Conservation (phyloP, 2,329 filamentous ascomycete genomes). For the Scytalidium lignicola region DNA sequence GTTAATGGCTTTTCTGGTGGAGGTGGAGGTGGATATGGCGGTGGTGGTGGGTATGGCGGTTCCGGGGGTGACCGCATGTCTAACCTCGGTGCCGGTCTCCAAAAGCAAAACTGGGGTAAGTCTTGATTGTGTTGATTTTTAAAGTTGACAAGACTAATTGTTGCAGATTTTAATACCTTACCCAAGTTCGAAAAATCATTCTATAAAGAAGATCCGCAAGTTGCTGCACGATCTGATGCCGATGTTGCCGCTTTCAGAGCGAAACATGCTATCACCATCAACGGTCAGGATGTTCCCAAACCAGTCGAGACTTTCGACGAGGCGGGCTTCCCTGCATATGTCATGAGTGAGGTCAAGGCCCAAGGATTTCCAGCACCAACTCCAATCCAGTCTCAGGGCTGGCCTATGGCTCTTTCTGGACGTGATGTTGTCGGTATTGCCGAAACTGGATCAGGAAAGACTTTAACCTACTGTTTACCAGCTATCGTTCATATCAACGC, state of each 20-base stretch:
- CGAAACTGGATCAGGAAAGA: conserved; percentile 99
- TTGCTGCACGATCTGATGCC: conserved; percentile 64
- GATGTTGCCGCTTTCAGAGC: conserved; percentile 88
- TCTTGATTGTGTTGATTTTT: conserved; percentile 3
- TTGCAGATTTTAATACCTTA: conserved; percentile 64
- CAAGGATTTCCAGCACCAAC: conserved; percentile 93
- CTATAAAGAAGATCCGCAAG: conserved; percentile 90
- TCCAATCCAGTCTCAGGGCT: conserved; percentile 95
- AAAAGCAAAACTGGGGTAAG: conserved; percentile 85
- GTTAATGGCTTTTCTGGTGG: conserved; percentile 17
- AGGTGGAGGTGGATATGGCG: conserved; percentile 25
- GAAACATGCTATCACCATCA: conserved; percentile 77
- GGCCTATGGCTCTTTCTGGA: conserved; percentile 98
- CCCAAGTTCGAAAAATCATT: conserved; percentile 99
- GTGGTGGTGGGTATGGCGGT: conserved; percentile 43
- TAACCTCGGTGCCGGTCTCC: conserved; percentile 79
- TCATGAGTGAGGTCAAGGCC: conserved; percentile 97
- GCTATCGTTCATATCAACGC: conserved; percentile 99
- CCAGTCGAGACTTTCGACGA: conserved; percentile 97
- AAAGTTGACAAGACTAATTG: conserved; percentile 7
- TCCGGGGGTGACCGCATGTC: conserved; percentile 91
- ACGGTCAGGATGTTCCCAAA: conserved; percentile 77
- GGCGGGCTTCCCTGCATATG: conserved; percentile 92
- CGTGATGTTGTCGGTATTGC: conserved; percentile 98
- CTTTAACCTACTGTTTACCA: conserved; percentile 93